These are phyloP conservation scores for Fusarium heterosporum DNA, from an alignment of 2,329 filamentous ascomycete species.

Conservation along the genomic window DNA sequence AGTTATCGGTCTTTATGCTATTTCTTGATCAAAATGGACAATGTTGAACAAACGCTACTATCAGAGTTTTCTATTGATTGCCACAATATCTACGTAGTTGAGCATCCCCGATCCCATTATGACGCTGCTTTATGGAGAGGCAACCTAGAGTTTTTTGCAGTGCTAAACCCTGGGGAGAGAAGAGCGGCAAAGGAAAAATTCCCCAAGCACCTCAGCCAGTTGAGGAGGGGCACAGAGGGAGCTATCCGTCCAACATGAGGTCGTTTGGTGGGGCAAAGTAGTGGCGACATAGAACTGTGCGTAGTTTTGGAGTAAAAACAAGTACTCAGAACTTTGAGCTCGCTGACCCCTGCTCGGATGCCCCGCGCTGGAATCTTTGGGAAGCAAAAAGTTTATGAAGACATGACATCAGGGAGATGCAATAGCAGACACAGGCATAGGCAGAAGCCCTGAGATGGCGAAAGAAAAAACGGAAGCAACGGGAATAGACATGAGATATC, in stretches of 20 bases:
- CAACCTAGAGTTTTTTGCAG: slow-evolving; percentile 28
- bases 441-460: slow-evolving; percentile 1
- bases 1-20: background rate
- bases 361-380: slow-evolving; percentile 51
- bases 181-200: slow-evolving; percentile 34
- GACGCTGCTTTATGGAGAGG: slow-evolving; percentile 33
- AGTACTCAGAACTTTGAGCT: slow-evolving; percentile 39
- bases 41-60: background rate
- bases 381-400: slow-evolving; percentile 39
- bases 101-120: slow-evolving; percentile 10
- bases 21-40: background rate
- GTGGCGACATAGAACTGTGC: slow-evolving; percentile 1
- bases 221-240: slow-evolving; percentile 39
- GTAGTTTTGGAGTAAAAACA: accelerated
- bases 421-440: background rate
- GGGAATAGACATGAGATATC: slow-evolving; percentile 26
- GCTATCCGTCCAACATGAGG: slow-evolving; percentile 31
- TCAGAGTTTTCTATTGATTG: slow-evolving; percentile 28
- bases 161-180: slow-evolving; percentile 41
- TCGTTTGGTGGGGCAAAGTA: slow-evolving; percentile 43
- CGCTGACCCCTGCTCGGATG: slow-evolving; percentile 34
- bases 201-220: slow-evolving; percentile 10
- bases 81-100: slow-evolving; percentile 17
- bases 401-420: slow-evolving; percentile 50
- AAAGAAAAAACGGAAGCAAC: slow-evolving; percentile 20